Percentiles rank a stretch among this genome's conserved stretches.
These are phyloP conservation scores for Agrostemma githago DNA, from an alignment of 148 eudicot genomes.

Conservation along the genomic window DNA sequence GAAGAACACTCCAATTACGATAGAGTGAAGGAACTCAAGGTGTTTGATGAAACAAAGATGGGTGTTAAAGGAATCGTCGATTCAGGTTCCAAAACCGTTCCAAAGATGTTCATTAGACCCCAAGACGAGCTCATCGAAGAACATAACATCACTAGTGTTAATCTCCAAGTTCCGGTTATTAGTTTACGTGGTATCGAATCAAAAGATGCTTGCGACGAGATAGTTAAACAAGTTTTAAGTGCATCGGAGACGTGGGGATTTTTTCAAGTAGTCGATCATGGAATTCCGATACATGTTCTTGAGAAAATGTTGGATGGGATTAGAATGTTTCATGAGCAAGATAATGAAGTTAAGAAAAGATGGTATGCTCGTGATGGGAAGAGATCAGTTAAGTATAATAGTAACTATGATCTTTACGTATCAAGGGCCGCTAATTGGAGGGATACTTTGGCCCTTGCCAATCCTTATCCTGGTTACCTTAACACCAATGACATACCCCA, in stretches of 20 bases:
- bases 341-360: constrained; percentile 23
- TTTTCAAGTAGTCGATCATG: constrained; percentile 40
- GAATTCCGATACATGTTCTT: constrained; percentile 24
- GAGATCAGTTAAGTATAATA: constrained; percentile 18
- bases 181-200: background rate
- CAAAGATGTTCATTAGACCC: constrained; percentile 28
- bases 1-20: background rate
- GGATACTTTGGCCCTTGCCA: constrained; percentile 21
- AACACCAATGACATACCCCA: constrained; percentile 24
- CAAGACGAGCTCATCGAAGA: constrained; percentile 23
- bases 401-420: constrained; percentile 33
- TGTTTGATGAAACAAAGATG: constrained; percentile 32
- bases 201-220: background rate
- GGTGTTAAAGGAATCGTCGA: constrained; percentile 40
- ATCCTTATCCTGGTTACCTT: constrained; percentile 20
- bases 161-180: constrained; percentile 21
- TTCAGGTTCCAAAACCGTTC: constrained; percentile 19
- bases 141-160: background rate
- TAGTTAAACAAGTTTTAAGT: constrained; percentile 7
- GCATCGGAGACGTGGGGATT: constrained; percentile 33
- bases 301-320: constrained; percentile 27
- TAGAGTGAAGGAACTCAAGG: constrained; percentile 16
- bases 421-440: constrained; percentile 35
- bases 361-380: constrained; percentile 33
- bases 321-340: constrained; percentile 36